A percentile compares a stretch with the other conserved stretches of the same genome.
These are phyloP conservation scores for Nemania serpens DNA, from an alignment of 2,329 filamentous ascomycete species.

Conservation along the genomic window DNA sequence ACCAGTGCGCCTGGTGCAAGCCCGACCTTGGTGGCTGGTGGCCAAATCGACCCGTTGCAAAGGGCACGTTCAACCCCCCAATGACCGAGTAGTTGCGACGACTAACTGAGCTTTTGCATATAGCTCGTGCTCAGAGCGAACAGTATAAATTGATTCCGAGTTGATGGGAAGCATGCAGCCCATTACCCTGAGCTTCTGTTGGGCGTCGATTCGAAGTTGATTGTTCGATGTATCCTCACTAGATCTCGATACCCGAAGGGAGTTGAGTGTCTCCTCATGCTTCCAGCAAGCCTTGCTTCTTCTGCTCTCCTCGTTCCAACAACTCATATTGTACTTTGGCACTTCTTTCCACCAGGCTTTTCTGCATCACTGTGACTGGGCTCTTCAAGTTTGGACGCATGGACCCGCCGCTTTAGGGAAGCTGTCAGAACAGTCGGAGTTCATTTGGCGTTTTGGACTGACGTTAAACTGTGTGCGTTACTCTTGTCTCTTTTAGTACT, in stretches of 20 bases:
- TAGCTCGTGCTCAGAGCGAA: slow-evolving; percentile 42
- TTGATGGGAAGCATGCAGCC: slow-evolving; percentile 2
- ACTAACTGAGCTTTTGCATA: slow-evolving; percentile 37
- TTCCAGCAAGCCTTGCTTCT: slow-evolving; percentile 22
- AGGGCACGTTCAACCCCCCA: slow-evolving; percentile 57
- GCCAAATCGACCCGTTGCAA: slow-evolving; percentile 61
- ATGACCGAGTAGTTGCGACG: slow-evolving; percentile 41
- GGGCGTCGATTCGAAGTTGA: slow-evolving; percentile 6
- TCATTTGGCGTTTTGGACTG: slow-evolving; percentile 38
- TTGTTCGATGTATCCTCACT: slow-evolving; percentile 19
- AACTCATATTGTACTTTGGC: slow-evolving; percentile 30
- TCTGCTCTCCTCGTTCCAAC: slow-evolving; percentile 32
- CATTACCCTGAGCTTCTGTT: background rate
- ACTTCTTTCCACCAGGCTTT: slow-evolving; percentile 31
- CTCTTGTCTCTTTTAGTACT: slow-evolving; percentile 6
- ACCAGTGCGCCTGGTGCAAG: slow-evolving; percentile 66
- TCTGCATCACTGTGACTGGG: slow-evolving; percentile 34
- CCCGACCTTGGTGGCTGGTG: slow-evolving; percentile 63
- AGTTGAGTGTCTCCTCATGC: slow-evolving; percentile 11
- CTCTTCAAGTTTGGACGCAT: slow-evolving; percentile 16
- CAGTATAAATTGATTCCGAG: slow-evolving; percentile 37
- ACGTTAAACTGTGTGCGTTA: slow-evolving; percentile 19
- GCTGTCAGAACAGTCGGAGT: slow-evolving; percentile 36
- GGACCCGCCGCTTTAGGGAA: slow-evolving; percentile 10
- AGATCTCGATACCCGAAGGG: slow-evolving; percentile 32